Conservation (phyloP, 768 basidiomycete species). For the Dioszegia hungarica region DNA sequence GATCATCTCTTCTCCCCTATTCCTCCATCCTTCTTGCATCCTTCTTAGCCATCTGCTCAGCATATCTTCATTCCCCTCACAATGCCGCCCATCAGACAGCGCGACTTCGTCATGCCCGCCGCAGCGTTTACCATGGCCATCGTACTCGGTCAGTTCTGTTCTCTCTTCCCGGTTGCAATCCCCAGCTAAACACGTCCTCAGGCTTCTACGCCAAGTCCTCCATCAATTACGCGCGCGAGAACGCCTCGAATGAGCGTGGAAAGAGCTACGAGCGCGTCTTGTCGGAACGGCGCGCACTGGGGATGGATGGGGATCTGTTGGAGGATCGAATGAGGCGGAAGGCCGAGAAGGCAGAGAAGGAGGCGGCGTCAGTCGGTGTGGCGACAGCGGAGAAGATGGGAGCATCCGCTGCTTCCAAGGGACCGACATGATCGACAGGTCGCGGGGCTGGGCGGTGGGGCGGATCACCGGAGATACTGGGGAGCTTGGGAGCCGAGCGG, state of each 20-base stretch:
- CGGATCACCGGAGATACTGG: no score
- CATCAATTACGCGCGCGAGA: slow-evolving; percentile 21
- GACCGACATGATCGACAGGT: neutral
- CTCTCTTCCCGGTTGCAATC: no score
- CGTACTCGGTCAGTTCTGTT: slow-evolving; percentile 32
- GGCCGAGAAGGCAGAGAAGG: slow-evolving; percentile 1
- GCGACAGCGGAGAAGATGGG: neutral
- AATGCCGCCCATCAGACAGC: slow-evolving; percentile 20
- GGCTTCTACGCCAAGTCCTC: slow-evolving; percentile 32
- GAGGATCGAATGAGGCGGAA: slow-evolving; percentile 7
- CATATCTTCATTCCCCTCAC: neutral
- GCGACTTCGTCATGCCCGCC: slow-evolving; percentile 28
- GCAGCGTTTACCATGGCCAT: slow-evolving; percentile 41
- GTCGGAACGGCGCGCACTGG: slow-evolving; percentile 17
- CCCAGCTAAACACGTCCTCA: neutral
- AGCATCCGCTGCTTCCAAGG: no score
- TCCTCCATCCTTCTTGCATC: no score
- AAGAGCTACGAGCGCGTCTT: slow-evolving; percentile 12
- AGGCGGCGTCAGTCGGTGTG: neutral
- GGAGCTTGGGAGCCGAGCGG: no score
- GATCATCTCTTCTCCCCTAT: no score
- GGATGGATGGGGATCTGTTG: slow-evolving; percentile 24
- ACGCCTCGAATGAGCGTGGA: slow-evolving; percentile 19
- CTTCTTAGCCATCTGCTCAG: no score
- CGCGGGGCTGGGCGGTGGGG: no score